Evolutionary conservation across 352 stramenopile genomes (phyloP).

Genomic region (Pythium oligandrum): DNA sequence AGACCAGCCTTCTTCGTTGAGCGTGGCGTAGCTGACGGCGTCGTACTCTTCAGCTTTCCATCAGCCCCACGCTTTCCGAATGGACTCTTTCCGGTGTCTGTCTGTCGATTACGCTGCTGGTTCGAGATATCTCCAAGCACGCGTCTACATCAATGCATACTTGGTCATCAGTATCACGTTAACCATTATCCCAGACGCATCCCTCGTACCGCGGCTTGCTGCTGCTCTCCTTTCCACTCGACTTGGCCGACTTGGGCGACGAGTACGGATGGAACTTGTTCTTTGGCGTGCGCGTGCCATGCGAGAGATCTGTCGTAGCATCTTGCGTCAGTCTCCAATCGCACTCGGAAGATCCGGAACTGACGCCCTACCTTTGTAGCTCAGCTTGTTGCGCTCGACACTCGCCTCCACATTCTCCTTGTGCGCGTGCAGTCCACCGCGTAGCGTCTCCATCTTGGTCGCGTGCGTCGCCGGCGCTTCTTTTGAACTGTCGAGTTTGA

Average conservation of each 20-base stretch:
- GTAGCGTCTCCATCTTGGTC: conserved; percentile 44
- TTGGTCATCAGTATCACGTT: background rate
- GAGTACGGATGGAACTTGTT: conserved; percentile 23
- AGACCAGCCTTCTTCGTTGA: conserved; percentile 14
- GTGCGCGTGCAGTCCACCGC: conserved; percentile 29
- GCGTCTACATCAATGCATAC: conserved; percentile 25
- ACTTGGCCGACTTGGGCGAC: conserved; percentile 28
- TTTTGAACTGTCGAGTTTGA: too few relatives aligned
- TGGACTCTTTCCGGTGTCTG: conserved; percentile 9
- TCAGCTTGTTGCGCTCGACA: conserved; percentile 25
- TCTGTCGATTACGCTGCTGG: conserved; percentile 35
- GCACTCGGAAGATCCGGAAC: background rate
- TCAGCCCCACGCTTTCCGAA: conserved; percentile 8
- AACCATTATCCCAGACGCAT: conserved; percentile 15
- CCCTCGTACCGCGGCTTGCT: conserved; percentile 39
- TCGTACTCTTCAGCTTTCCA: conserved; percentile 4
- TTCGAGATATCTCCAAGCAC: conserved; percentile 77
- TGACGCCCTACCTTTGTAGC: conserved; percentile 18
- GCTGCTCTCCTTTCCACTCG: conserved; percentile 11
- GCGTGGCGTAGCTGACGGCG: conserved; percentile 5
- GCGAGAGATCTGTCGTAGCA: conserved; percentile 2
- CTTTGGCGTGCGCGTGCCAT: conserved; percentile 7
- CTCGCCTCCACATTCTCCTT: conserved; percentile 70
- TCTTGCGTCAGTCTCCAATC: background rate
- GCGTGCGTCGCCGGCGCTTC: too few relatives aligned